These are phyloP conservation scores for Gloeophyllum trabeum DNA, from an alignment of 768 basidiomycete species.

Conservation along the genomic window DNA sequence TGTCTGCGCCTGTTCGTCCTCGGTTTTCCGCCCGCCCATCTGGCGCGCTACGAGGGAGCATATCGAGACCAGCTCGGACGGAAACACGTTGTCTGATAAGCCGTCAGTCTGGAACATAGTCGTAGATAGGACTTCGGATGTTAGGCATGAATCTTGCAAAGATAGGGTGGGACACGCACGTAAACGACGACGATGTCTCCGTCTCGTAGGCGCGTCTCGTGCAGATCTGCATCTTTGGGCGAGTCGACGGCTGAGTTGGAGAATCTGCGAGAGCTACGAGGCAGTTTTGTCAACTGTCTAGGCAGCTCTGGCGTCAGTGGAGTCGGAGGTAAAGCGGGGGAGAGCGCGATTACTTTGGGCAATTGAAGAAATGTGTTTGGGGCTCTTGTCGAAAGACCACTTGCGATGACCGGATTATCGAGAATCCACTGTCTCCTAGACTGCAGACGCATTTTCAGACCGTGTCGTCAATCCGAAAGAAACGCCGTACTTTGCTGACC, in stretches of 20 bases:
- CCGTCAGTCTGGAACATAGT: conserved; percentile 36
- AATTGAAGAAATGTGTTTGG: conserved; percentile 36
- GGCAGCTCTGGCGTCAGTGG: neutral
- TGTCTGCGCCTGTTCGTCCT: conserved; percentile 50
- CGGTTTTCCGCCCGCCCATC: conserved; percentile 21
- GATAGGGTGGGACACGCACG: conserved; percentile 17
- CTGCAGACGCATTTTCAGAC: conserved; percentile 20
- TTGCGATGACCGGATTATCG: conserved; percentile 57
- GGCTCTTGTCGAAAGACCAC: conserved; percentile 36
- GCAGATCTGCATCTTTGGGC: conserved; percentile 30
- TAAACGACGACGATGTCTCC: conserved; percentile 42
- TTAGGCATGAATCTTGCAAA: neutral
- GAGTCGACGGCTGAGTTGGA: conserved; percentile 20
- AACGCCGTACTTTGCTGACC: conserved; percentile 58
- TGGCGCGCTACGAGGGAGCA: conserved; percentile 44
- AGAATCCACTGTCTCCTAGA: conserved; percentile 72
- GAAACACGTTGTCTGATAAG: conserved; percentile 48
- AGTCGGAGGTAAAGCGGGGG: conserved; percentile 4
- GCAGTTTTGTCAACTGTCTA: conserved; percentile 26
- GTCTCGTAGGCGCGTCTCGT: conserved; percentile 35
- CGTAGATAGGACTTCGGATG: neutral
- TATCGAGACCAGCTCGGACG: conserved; percentile 58
- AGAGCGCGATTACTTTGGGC: conserved; percentile 38
- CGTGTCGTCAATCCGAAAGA: conserved; percentile 4
- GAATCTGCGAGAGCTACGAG: conserved; percentile 11